phyloP scores from a whole-genome alignment of 192 early-diverging fungal genomes.

The Geranomyces variabilis region DNA sequence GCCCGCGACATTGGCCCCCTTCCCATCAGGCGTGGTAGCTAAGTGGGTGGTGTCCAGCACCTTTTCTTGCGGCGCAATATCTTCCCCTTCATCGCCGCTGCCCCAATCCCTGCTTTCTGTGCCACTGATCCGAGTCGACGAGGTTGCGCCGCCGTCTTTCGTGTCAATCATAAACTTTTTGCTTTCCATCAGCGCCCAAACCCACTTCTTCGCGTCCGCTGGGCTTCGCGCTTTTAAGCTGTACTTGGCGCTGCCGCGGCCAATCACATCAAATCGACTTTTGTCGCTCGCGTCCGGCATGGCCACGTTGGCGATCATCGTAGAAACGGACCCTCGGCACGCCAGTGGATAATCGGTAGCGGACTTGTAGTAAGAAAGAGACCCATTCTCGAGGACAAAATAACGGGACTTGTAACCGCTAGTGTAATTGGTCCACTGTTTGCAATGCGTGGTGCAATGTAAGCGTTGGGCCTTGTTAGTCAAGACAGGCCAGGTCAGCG shows the following conservation, averaged over 20 bases:
- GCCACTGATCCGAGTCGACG: neutral
- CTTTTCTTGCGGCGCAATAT: neutral
- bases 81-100: slow-evolving; percentile 7
- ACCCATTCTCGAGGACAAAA: slow-evolving; percentile 80
- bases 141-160: neutral
- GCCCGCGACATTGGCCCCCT: neutral
- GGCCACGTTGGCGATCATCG: slow-evolving; percentile 68
- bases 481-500: too few relatives aligned
- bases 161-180: slow-evolving; percentile 66
- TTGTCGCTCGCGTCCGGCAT: slow-evolving; percentile 66
- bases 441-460: too few relatives aligned
- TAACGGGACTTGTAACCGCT: slow-evolving; percentile 78
- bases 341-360: slow-evolving; percentile 74
- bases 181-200: slow-evolving; percentile 75
- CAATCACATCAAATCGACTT: slow-evolving; percentile 76
- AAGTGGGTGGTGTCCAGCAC: neutral
- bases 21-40: neutral
- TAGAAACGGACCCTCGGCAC: slow-evolving; percentile 79
- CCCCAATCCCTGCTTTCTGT: neutral
- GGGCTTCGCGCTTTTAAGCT: slow-evolving; percentile 67
- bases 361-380: slow-evolving; percentile 82
- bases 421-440: slow-evolving; percentile 80
- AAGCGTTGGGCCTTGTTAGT: too few relatives aligned
- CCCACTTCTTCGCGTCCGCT: slow-evolving; percentile 82
- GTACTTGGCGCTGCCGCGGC: slow-evolving; percentile 75